Conservation (phyloP, 768 basidiomycete genomes). For the Mycena rebaudengoi region DNA sequence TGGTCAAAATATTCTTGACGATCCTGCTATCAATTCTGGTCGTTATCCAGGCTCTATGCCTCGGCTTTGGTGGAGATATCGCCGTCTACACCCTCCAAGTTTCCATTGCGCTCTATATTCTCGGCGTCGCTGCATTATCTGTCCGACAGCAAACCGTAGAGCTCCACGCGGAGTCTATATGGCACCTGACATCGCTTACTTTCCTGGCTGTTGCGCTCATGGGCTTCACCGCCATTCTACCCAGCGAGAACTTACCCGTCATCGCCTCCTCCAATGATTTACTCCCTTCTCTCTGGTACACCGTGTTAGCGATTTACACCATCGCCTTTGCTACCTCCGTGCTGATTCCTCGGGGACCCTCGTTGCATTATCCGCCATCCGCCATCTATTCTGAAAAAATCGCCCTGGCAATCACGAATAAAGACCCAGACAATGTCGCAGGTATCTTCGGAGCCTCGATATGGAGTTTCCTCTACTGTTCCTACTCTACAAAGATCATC, state of each 20-base stretch:
- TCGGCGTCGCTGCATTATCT: constrained; percentile 60
- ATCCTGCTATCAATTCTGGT: constrained; percentile 54
- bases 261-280: constrained; percentile 26
- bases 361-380: constrained; percentile 73
- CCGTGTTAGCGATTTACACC: constrained; percentile 56
- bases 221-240: constrained; percentile 62
- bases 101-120: constrained; percentile 65
- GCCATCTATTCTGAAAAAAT: constrained; percentile 80
- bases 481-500: constrained; percentile 87
- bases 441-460: constrained; percentile 67
- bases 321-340: constrained; percentile 46
- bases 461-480: constrained; percentile 74
- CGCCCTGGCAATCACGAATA: constrained; percentile 64
- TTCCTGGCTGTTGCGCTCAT: constrained; percentile 56
- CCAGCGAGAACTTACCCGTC: constrained; percentile 39
- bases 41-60: constrained; percentile 57
- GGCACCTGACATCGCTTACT: constrained; percentile 69
- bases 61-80: constrained; percentile 61
- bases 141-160: constrained; percentile 52
- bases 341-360: constrained; percentile 78
- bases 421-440: constrained; percentile 74
- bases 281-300: constrained; percentile 56
- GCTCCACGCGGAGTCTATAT: constrained; percentile 57
- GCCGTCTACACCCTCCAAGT: constrained; percentile 52
- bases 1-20: constrained; percentile 62